phyloP scores from a whole-genome alignment of 306 rosid species.

The Psophocarpus tetragonolobus region DNA sequence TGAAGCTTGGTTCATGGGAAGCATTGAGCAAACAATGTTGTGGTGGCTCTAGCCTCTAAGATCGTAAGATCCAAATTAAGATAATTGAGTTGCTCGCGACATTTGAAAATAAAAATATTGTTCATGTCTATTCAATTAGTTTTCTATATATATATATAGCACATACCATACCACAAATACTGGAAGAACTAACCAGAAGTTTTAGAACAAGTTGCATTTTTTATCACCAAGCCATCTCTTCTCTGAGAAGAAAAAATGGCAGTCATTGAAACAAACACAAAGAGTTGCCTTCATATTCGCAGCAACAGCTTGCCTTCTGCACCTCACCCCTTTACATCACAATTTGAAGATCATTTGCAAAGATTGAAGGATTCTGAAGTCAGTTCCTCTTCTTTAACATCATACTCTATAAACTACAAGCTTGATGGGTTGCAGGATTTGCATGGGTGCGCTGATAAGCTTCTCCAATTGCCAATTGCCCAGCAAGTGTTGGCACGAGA shows the following conservation, averaged over 20 bases:
- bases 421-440: slow-evolving; percentile 27
- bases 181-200: neutral
- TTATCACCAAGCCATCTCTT: neutral
- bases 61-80: neutral
- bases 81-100: neutral
- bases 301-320: slow-evolving; percentile 35
- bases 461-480: slow-evolving; percentile 32
- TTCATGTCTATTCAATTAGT: neutral
- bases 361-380: slow-evolving; percentile 36
- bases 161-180: neutral
- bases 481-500: slow-evolving; percentile 28
- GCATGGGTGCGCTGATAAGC: slow-evolving; percentile 7
- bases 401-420: slow-evolving; percentile 10
- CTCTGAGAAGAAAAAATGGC: slow-evolving; percentile 18
- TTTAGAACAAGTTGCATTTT: neutral
- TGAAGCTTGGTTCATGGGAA: slow-evolving; percentile 21
- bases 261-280: slow-evolving; percentile 15
- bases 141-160: slow-evolving; percentile 2
- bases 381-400: slow-evolving; percentile 2
- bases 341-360: slow-evolving; percentile 27
- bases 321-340: slow-evolving; percentile 20
- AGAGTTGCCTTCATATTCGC: slow-evolving; percentile 23
- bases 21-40: slow-evolving; percentile 16
- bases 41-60: neutral
- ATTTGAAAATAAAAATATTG: slow-evolving; percentile 21